Conservation (phyloP, 495 filamentous ascomycete species). For the Cairneyella variabilis region DNA sequence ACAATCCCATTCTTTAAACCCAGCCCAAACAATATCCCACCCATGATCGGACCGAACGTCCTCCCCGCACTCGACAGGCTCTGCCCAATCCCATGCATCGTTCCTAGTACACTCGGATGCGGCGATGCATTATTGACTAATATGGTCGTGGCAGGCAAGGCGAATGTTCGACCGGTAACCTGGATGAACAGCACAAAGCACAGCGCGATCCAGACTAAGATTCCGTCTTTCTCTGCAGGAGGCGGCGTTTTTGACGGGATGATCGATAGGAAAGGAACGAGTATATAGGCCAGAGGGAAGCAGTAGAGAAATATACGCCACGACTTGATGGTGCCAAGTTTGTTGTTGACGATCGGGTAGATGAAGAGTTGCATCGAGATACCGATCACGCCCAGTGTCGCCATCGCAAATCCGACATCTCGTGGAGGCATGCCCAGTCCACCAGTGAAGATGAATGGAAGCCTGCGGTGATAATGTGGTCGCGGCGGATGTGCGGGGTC, state of each 20-base stretch:
- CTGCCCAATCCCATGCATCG: conserved; percentile 77
- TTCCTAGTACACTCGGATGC: conserved; percentile 74
- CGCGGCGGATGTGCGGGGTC: conserved; percentile 44
- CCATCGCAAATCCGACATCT: conserved; percentile 72
- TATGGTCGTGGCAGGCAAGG: conserved; percentile 71
- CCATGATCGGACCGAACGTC: conserved; percentile 68
- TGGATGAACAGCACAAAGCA: conserved; percentile 65
- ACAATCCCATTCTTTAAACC: conserved; percentile 66
- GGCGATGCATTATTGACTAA: conserved; percentile 80
- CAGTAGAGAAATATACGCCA: conserved; percentile 64
- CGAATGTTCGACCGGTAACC: conserved; percentile 75
- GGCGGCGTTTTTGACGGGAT: conserved; percentile 58
- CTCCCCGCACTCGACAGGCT: conserved; percentile 66
- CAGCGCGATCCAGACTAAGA: conserved; percentile 64
- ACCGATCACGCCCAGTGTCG: conserved; percentile 71
- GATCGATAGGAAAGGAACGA: conserved; percentile 68
- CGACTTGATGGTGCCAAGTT: conserved; percentile 61
- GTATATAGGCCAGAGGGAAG: conserved; percentile 70
- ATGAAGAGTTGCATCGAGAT: conserved; percentile 72
- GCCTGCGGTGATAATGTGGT: conserved; percentile 31
- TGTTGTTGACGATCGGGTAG: conserved; percentile 64
- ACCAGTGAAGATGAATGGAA: conserved; percentile 74
- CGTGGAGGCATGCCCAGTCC: conserved; percentile 73
- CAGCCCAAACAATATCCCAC: conserved; percentile 65
- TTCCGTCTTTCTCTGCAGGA: conserved; percentile 60